A percentile compares a stretch with the other conserved stretches of the same genome.
These are phyloP conservation scores for Grifola frondosa DNA, from an alignment of 1,284 basidiomycete genomes.

Conservation along the genomic window DNA sequence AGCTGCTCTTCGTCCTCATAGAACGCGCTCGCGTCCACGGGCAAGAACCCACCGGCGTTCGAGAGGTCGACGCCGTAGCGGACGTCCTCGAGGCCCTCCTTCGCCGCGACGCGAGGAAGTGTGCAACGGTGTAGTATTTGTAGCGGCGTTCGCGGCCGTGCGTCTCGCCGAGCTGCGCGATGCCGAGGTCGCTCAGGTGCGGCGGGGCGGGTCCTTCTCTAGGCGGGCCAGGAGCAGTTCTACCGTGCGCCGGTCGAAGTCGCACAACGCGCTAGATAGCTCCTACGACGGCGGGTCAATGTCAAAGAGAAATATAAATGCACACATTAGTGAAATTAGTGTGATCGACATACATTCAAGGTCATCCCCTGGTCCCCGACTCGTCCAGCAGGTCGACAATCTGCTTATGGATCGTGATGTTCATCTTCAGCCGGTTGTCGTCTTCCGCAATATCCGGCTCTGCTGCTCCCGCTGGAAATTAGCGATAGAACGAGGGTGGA, in stretches of 20 bases:
- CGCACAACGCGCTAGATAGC: constrained; percentile 57
- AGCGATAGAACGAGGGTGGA: background rate
- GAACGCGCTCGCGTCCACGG: constrained; percentile 45
- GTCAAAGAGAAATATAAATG: constrained; percentile 10
- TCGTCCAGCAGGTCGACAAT: constrained; percentile 68
- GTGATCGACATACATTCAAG: constrained; percentile 49
- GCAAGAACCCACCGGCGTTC: constrained; percentile 53
- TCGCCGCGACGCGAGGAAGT: constrained; percentile 55
- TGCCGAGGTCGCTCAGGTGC: constrained; percentile 68
- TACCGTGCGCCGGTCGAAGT: constrained; percentile 76
- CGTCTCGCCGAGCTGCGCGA: constrained; percentile 70
- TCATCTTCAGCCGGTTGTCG: constrained; percentile 47
- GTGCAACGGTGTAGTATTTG: constrained; percentile 70
- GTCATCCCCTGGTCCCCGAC: constrained; percentile 68
- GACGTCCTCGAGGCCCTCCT: constrained; percentile 57
- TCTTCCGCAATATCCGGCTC: constrained; percentile 14
- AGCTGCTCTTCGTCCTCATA: constrained; percentile 48
- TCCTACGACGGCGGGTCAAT: constrained; percentile 46
- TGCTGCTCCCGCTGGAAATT: background rate
- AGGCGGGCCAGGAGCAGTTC: constrained; percentile 74
- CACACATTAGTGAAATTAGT: constrained; percentile 1
- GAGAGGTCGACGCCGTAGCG: constrained; percentile 49
- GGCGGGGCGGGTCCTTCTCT: constrained; percentile 61
- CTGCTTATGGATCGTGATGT: constrained; percentile 72
- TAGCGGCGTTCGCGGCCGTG: constrained; percentile 78